Base-by-base conservation (phyloP, 2,329 filamentous ascomycete species). In the Aspergillus aculeatinus region DNA sequence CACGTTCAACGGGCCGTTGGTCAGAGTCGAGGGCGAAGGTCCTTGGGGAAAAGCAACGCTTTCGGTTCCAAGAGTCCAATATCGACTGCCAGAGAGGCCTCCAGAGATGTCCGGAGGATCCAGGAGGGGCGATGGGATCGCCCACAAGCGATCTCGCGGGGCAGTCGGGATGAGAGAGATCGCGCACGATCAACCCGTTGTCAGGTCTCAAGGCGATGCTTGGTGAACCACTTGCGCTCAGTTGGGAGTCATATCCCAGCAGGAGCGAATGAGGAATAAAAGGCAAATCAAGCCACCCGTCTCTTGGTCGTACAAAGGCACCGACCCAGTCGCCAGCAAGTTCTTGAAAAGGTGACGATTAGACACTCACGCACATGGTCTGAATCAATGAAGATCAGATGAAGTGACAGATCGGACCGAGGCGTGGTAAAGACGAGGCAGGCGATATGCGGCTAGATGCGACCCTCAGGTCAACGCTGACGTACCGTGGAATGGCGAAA, bases 21-120 rank as follows among this genome's bases (percentile, higher is more conserved):
- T 72, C 50, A 77, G 75, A 58, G 74, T 70, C 67, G 77, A 68
- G 63, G 75, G 74, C 68, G 75, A 72, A 66, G 68, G 72, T 66
- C 72, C 72, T 14, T 60, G 57, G 31, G 70, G 65, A 23, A 69
- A 68, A 42, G 68, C 51, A 44, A 69, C 60, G 55, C 76, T 71
- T 55, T 75, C 72, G 60, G 68, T 72, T 72, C 71, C 75, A 57
- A 73, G 60, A 23, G 78, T 71, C 80, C 80, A 83, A 76, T 77
- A 77, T 71, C 77, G 76, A 76, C 77, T 78, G 75, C 77, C 77
- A 76, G 77, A 73, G 68, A 77, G 69, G 70, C 74, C 75, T 67
- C 79, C 77, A 74, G 77, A 75, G 72, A 77, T 68, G 70, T 76
- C 76, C 68, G 74, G 74, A 71, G 76, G 75, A 81, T 82, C 80